phyloP scores from a whole-genome alignment of 2,329 filamentous ascomycete genomes.

The Xylaria sp. region DNA sequence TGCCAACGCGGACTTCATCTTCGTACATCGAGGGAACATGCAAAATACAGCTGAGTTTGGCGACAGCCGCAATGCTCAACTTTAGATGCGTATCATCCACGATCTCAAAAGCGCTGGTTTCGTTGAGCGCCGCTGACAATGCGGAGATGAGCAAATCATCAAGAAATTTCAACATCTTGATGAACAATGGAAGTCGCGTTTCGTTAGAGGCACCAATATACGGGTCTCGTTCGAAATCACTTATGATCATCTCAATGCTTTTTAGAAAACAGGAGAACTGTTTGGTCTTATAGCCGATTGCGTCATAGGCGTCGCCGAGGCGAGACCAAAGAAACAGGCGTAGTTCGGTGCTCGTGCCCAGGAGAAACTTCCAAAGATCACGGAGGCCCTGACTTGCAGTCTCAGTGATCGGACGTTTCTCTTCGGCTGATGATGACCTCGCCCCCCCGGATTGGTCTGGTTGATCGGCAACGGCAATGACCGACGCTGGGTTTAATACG shows the following conservation, averaged over 20 bases:
- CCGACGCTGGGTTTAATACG: slow-evolving; percentile 79
- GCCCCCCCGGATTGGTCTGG: slow-evolving; percentile 36
- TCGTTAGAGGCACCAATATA: slow-evolving; percentile 68
- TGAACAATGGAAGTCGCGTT: slow-evolving; percentile 74
- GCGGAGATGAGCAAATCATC: slow-evolving; percentile 80
- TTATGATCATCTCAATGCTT: slow-evolving; percentile 84
- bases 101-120: slow-evolving; percentile 80
- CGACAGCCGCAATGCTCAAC: slow-evolving; percentile 76
- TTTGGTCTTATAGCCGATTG: slow-evolving; percentile 87
- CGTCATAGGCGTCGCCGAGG: slow-evolving; percentile 87
- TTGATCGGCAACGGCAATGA: slow-evolving; percentile 52
- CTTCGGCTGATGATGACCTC: slow-evolving; percentile 36
- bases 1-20: slow-evolving; percentile 84
- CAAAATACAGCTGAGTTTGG: slow-evolving; percentile 77
- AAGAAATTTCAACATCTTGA: slow-evolving; percentile 81
- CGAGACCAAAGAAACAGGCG: slow-evolving; percentile 90
- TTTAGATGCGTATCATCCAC: slow-evolving; percentile 82
- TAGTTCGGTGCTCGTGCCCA: slow-evolving; percentile 82
- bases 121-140: slow-evolving; percentile 74
- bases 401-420: slow-evolving; percentile 59
- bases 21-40: slow-evolving; percentile 85
- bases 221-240: slow-evolving; percentile 70
- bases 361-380: slow-evolving; percentile 87
- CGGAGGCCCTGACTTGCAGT: slow-evolving; percentile 68
- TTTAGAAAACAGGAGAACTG: slow-evolving; percentile 87